These are phyloP conservation scores for Torrubiella hemipterigena DNA, from an alignment of 2,329 filamentous ascomycete genomes.

Conservation along the genomic window DNA sequence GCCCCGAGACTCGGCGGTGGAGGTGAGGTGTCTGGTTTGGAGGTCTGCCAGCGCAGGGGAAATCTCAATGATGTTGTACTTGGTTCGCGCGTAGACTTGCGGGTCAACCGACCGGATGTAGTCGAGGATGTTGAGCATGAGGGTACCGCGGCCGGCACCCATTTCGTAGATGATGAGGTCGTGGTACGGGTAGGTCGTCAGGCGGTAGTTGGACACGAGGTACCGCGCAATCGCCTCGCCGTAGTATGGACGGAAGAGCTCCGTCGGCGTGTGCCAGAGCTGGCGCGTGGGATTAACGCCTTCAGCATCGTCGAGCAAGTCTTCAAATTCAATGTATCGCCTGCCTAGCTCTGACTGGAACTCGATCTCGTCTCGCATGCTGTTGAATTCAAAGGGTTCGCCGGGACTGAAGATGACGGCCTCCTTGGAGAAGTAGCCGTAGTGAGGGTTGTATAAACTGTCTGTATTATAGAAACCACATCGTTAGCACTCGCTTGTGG, in stretches of 20 bases:
- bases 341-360: slow-evolving; percentile 68
- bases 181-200: slow-evolving; percentile 87
- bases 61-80: slow-evolving; percentile 94
- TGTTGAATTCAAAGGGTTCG: slow-evolving; percentile 78
- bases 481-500: not conserved
- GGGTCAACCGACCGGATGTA: slow-evolving; percentile 85
- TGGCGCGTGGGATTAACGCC: slow-evolving; percentile 63
- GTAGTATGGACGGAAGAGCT: slow-evolving; percentile 93
- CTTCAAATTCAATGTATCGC: slow-evolving; percentile 84
- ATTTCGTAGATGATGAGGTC: slow-evolving; percentile 98
- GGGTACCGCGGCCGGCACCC: slow-evolving; percentile 90
- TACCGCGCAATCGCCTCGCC: slow-evolving; percentile 96
- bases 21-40: slow-evolving; percentile 59
- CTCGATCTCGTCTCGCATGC: slow-evolving; percentile 69
- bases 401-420: slow-evolving; percentile 92
- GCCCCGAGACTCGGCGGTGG: slow-evolving; percentile 55
- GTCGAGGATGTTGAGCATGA: slow-evolving; percentile 97
- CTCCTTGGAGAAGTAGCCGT: slow-evolving; percentile 94
- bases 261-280: slow-evolving; percentile 96
- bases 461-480: slow-evolving; percentile 40
- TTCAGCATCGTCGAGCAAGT: slow-evolving; percentile 62
- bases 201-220: slow-evolving; percentile 88
- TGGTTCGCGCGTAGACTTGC: slow-evolving; percentile 85
- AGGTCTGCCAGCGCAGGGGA: slow-evolving; percentile 67
- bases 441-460: slow-evolving; percentile 85